Conservation (phyloP, 805 yeast genomes). For the Starmerella scarabaei region DNA sequence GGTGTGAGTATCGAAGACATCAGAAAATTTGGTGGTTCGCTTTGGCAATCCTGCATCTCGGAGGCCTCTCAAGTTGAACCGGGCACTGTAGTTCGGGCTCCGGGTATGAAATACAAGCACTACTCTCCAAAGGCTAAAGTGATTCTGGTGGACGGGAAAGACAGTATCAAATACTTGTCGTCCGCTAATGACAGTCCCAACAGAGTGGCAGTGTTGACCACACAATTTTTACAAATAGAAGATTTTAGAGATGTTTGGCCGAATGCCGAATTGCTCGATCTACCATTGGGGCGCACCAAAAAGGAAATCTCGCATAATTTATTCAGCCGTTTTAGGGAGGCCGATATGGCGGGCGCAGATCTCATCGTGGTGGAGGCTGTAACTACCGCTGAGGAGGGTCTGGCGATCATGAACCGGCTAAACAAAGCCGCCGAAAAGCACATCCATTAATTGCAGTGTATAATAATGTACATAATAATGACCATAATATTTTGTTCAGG, state of each 20-base stretch:
- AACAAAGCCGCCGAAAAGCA: slow-evolving; percentile 55
- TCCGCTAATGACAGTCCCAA: neutral
- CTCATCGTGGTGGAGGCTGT: slow-evolving; percentile 76
- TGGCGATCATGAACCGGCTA: slow-evolving; percentile 88
- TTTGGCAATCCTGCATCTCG: slow-evolving; percentile 44
- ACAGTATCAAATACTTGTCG: slow-evolving; percentile 21
- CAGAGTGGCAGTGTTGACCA: slow-evolving; percentile 38
- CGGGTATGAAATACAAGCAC: slow-evolving; percentile 96
- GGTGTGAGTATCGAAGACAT: slow-evolving; percentile 79
- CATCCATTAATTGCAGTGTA: neutral
- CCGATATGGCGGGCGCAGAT: slow-evolving; percentile 58
- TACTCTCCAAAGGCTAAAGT: slow-evolving; percentile 87
- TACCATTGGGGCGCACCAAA: slow-evolving; percentile 36
- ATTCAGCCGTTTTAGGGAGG: slow-evolving; percentile 58
- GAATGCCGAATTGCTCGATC: slow-evolving; percentile 7
- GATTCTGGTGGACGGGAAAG: slow-evolving; percentile 43
- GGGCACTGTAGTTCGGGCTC: slow-evolving; percentile 63
- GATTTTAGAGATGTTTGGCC: slow-evolving; percentile 9
- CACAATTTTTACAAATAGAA: slow-evolving; percentile 24
- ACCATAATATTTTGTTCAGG: neutral
- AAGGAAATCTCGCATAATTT: slow-evolving; percentile 59
- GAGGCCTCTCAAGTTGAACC: slow-evolving; percentile 42
- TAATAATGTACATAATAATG: neutral
- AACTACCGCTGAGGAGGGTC: slow-evolving; percentile 61
- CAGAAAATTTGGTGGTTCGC: slow-evolving; percentile 45